Base-by-base conservation (phyloP, 192 early-diverging fungal genomes). In the Funneliformis geosporum region DNA sequence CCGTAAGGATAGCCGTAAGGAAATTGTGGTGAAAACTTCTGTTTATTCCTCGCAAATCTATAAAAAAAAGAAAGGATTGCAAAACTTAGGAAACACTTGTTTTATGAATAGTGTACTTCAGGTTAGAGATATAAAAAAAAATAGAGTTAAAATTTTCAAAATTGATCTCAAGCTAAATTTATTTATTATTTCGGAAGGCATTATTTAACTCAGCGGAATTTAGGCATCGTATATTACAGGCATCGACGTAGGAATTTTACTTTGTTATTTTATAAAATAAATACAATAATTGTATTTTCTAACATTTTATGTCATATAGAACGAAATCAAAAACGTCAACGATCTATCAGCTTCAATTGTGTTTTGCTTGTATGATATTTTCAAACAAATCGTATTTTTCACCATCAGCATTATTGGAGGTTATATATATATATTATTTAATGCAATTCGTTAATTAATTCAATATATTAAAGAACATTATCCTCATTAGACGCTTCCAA, bases 11-110 rank as follows among this genome's bases (percentile, higher is more conserved):
- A 18, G 50, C 21, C 50, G 50, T 55, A 55, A 55, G 50, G 67
- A 69, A 69, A 10, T 10, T n/a, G 11, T 21, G n/a, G n/a, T 21
- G 38, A 69, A 42, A 14, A 16, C 67, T 39, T 1, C 21, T 43
- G 3, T 1, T n/a, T 43, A 23, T n/a, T 18, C 42, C 21, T 3
- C 18, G 38, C 21, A 33, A 75, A 14, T 16, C 6, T 14, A 3
- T 40, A 47, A 61, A 62, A 47, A 61, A 62, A 75, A 60, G 38
- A 79, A 73, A 18, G 95, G 95, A 14, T 86, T 96, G 11, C 85
- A 91, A 79, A 96, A 96, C 78, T 80, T 93, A 78, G 94, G 95
- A 25, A 96, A 96, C 81, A 94, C 94, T 8, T 96, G 95, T 84
- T 96, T 95, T 82, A 89, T 96, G 87, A 96, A 96, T 79, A 89